Conservation (phyloP, 495 filamentous ascomycete genomes). For the Talaromyces trachyspermus region DNA sequence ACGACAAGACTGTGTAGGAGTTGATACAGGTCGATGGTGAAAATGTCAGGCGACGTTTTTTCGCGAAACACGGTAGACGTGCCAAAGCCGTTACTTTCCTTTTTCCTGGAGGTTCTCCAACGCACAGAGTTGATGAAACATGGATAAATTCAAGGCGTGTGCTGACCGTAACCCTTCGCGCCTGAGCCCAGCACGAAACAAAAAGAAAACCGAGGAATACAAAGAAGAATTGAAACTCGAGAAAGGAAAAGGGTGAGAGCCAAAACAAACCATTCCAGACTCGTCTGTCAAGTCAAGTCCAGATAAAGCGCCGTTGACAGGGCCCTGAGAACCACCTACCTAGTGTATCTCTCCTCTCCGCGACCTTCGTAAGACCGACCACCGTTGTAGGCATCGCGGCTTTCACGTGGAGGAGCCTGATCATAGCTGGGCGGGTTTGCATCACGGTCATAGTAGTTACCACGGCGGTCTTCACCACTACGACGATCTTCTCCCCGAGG, state of each 20-base stretch:
- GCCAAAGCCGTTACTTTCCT: constrained; percentile 6
- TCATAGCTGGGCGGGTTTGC: constrained; percentile 39
- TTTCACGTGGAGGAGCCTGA: constrained; percentile 52
- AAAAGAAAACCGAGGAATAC: constrained; percentile 6
- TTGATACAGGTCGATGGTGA: constrained; percentile 10
- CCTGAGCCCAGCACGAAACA: constrained; percentile 3
- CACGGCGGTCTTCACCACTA: constrained; percentile 37
- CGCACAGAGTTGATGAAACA: constrained; percentile 6
- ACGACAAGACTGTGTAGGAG: constrained; percentile 8
- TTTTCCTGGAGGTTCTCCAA: constrained; percentile 1
- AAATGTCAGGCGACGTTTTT: constrained; percentile 3
- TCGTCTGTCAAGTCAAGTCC: constrained; percentile 26
- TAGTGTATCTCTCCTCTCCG: constrained; percentile 39
- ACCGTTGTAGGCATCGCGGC: constrained; percentile 48
- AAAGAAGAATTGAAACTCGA: constrained; percentile 7
- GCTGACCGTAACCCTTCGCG: constrained; percentile 7
- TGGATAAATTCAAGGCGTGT: constrained; percentile 1
- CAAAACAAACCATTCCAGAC: constrained; percentile 33
- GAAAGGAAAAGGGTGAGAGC: constrained; percentile 1
- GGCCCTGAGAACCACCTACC: constrained; percentile 24
- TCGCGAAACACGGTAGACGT: constrained; percentile 5
- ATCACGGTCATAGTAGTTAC: constrained; percentile 40
- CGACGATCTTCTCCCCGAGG: constrained; percentile 55
- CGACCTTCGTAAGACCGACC: constrained; percentile 46
- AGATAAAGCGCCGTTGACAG: constrained; percentile 22